These are phyloP conservation scores for Plasmodium berghei DNA, from an alignment of 169 alveolate species.

Conservation along the genomic window DNA sequence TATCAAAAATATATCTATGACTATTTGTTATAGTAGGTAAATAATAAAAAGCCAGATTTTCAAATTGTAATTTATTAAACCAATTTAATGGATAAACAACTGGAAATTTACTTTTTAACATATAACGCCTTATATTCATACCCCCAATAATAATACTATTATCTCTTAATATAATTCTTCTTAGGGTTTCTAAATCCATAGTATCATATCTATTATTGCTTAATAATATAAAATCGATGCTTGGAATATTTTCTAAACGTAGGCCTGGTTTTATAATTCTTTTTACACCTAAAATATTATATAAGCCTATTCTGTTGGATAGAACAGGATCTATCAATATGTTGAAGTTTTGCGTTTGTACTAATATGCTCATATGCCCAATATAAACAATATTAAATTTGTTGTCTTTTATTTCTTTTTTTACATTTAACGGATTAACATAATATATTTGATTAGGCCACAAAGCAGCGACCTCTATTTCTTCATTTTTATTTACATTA, in stretches of 20 bases:
- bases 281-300: slow-evolving; percentile 40
- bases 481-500: slow-evolving; percentile 6
- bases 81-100: slow-evolving; percentile 76
- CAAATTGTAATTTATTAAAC: slow-evolving; percentile 64
- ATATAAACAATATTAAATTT: slow-evolving; percentile 69
- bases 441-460: slow-evolving; percentile 70
- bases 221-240: slow-evolving; percentile 69
- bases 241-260: slow-evolving; percentile 55
- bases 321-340: slow-evolving; percentile 76
- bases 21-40: slow-evolving; percentile 71
- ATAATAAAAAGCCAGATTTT: slow-evolving; percentile 64
- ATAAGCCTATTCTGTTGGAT: slow-evolving; percentile 48
- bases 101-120: slow-evolving; percentile 63
- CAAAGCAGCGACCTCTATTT: slow-evolving; percentile 41
- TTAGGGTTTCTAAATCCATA: slow-evolving; percentile 50
- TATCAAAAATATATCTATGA: slow-evolving; percentile 50
- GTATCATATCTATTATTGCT: slow-evolving; percentile 75
- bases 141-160: slow-evolving; percentile 71
- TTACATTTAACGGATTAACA: slow-evolving; percentile 57
- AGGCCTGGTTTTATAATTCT: slow-evolving; percentile 72
- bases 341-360: slow-evolving; percentile 48
- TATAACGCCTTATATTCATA: slow-evolving; percentile 71
- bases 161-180: slow-evolving; percentile 70
- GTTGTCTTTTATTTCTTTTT: slow-evolving; percentile 24
- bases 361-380: slow-evolving; percentile 73